A percentile compares a stretch with the other conserved stretches of the same genome.
Evolutionary conservation across 352 stramenopile species (phyloP).

Genomic region (Pythium aristosporum): DNA sequence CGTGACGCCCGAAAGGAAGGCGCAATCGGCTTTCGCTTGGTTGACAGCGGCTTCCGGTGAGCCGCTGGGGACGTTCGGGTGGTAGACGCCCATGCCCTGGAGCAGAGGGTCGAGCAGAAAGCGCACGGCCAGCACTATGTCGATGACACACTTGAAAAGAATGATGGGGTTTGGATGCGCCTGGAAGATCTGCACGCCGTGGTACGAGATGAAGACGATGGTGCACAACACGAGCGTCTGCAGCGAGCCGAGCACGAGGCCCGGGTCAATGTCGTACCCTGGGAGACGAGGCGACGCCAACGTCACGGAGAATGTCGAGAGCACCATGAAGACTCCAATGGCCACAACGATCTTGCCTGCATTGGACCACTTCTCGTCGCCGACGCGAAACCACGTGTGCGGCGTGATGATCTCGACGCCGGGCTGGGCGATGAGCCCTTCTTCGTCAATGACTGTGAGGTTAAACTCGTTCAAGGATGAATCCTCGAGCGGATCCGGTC

Average conservation of each 20-base stretch:
- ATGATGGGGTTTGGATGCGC: slow-evolving; percentile 83
- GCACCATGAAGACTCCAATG: slow-evolving; percentile 37
- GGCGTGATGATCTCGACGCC: slow-evolving; percentile 60
- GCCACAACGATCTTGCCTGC: slow-evolving; percentile 45
- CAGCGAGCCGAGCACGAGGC: slow-evolving; percentile 72
- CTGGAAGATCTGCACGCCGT: slow-evolving; percentile 75
- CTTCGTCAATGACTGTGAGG: slow-evolving; percentile 75
- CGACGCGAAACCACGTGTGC: slow-evolving; percentile 23
- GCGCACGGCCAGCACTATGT: slow-evolving; percentile 63
- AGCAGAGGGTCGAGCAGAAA: slow-evolving; percentile 76
- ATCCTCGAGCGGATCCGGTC: slow-evolving; percentile 54
- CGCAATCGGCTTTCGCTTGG: slow-evolving; percentile 27
- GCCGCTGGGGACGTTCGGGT: slow-evolving; percentile 7
- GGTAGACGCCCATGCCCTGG: slow-evolving; percentile 50
- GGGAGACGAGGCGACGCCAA: slow-evolving; percentile 49
- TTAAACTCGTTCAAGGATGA: slow-evolving; percentile 71
- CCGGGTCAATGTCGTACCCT: slow-evolving; percentile 85
- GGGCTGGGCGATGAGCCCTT: slow-evolving; percentile 56
- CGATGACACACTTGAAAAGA: slow-evolving; percentile 79
- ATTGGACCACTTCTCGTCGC: slow-evolving; percentile 36
- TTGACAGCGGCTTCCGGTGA: slow-evolving; percentile 3
- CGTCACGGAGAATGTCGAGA: slow-evolving; percentile 41
- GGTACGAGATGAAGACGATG: slow-evolving; percentile 78
- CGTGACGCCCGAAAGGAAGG: slow-evolving; percentile 64
- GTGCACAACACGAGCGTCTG: slow-evolving; percentile 67